A percentile compares a stretch with the other conserved stretches of the same genome.
Conservation (phyloP, 768 basidiomycete genomes). For the Agaricus sinodeliciosus region DNA sequence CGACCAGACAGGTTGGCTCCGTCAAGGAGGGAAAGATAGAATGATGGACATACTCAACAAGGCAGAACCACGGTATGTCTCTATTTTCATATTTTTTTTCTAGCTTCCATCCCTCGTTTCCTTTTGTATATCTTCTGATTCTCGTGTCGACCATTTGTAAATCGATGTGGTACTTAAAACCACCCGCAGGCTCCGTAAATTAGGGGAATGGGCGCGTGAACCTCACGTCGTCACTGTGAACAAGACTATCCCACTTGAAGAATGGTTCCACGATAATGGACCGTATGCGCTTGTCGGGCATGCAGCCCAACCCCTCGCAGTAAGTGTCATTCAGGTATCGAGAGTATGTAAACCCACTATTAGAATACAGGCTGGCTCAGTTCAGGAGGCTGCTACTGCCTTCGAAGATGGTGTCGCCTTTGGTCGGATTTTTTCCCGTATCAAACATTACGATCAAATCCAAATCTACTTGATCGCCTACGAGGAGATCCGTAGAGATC, state of each 20-base stretch:
- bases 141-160: not conserved
- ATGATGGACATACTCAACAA: not conserved
- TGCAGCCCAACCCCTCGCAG: constrained; percentile 7
- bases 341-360: not conserved
- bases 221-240: constrained; percentile 6
- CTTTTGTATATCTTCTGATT: not conserved
- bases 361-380: not conserved
- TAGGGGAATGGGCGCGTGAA: constrained; percentile 7
- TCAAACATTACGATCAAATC: constrained; percentile 43
- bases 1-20: not conserved
- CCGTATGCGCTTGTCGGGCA: constrained; percentile 6
- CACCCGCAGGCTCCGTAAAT: constrained; percentile 3
- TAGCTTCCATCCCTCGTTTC: not conserved
- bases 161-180: not conserved
- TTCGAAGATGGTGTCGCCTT: constrained; percentile 61
- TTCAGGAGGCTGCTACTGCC: constrained; percentile 25
- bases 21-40: not conserved
- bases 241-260: not conserved
- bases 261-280: constrained; percentile 8
- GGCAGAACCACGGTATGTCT: constrained; percentile 8
- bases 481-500: constrained; percentile 46
- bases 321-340: not conserved
- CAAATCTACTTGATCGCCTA: constrained; percentile 43
- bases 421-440: constrained; percentile 52
- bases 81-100: not conserved